Percentiles rank a stretch among this genome's conserved stretches.
Evolutionary conservation across 2,329 filamentous ascomycete genomes (phyloP).

Genomic region (Aureobasidium sp.): DNA sequence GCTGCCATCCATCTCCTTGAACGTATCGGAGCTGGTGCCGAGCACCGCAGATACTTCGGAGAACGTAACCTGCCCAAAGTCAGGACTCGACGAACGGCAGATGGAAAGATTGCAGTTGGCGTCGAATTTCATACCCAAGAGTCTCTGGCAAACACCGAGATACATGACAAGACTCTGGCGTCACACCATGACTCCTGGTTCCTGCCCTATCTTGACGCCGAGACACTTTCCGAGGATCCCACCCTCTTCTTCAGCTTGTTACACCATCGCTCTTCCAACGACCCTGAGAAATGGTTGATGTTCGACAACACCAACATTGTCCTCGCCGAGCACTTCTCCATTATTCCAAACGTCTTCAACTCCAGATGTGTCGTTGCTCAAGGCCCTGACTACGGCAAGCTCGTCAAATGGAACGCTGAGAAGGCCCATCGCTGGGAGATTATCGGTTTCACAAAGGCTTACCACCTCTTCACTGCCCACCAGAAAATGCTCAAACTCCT

Average conservation of each 20-base stretch:
- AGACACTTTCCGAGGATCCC: conserved; percentile 14
- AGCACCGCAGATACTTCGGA: background rate
- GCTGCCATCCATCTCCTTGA: background rate
- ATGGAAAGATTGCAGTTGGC: background rate
- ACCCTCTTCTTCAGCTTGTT: conserved; percentile 17
- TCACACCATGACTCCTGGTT: conserved; percentile 2
- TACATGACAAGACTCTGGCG: background rate
- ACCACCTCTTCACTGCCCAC: background rate
- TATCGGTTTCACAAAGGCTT: conserved; percentile 16
- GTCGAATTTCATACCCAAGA: background rate
- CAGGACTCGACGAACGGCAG: background rate
- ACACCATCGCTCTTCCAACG: conserved; percentile 14
- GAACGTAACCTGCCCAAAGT: background rate
- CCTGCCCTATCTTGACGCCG: conserved; percentile 17
- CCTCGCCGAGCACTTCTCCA: conserved; percentile 11
- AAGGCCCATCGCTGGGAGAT: conserved; percentile 17
- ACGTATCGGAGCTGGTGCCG: background rate
- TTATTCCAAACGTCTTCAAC: background rate
- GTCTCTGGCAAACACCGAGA: background rate
- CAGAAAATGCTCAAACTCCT: background rate
- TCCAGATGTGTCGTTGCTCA: conserved; percentile 17
- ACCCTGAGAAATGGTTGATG: conserved; percentile 15
- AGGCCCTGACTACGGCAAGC: conserved; percentile 12
- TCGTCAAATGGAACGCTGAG: conserved; percentile 12
- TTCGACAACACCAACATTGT: conserved; percentile 19